Base-by-base conservation (phyloP, 345 rosid species). In the Turnera subulata region DNA sequence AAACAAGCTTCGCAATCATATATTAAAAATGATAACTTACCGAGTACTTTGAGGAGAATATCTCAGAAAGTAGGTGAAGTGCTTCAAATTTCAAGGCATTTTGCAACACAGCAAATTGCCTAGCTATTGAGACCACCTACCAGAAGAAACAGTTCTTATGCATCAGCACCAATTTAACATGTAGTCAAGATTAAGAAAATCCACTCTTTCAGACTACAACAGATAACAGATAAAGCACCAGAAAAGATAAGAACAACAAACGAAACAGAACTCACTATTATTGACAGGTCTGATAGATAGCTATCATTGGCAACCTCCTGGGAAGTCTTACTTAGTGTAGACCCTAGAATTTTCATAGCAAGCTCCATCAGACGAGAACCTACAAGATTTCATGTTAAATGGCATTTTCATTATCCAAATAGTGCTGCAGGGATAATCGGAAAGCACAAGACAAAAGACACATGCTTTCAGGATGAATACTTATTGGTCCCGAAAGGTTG, bases 101-200 rank as follows among this genome's bases (percentile, higher is more conserved):
- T 72, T 89, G 97, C 67, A 84, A 73, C 18, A 86, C 76, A 23
- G 91, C 89, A 84, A 92, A 92, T 58, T 84, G 91, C 61, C 91
- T 78, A 14, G 78, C 73, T 52, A 82, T 53, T 37, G 81, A 53
- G 22, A 73, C 71, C 74, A 82, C 89, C 98, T 92, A 8, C n/a
- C n/a, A n/a, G n/a, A n/a, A n/a, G n/a, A n/a, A n/a, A n/a, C n/a
- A n/a, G n/a, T 26, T 56, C 50, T 53, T 23, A 53, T 66, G 32
- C 50, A 17, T 33, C 21, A 48, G 17, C 11, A 13, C 57, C 16
- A n/a, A 13, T 6, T 17, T 26, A 58, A 11, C 44, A 25, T 11
- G 15, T 24, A 24, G 16, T 19, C 13, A 29, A 35, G 20, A 4
- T 16, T 8, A 46, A 8, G 17, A 46, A 21, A 19, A 37, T 3